Base-by-base conservation (phyloP, 2,329 filamentous ascomycete genomes). In the Didymella segeticola region DNA sequence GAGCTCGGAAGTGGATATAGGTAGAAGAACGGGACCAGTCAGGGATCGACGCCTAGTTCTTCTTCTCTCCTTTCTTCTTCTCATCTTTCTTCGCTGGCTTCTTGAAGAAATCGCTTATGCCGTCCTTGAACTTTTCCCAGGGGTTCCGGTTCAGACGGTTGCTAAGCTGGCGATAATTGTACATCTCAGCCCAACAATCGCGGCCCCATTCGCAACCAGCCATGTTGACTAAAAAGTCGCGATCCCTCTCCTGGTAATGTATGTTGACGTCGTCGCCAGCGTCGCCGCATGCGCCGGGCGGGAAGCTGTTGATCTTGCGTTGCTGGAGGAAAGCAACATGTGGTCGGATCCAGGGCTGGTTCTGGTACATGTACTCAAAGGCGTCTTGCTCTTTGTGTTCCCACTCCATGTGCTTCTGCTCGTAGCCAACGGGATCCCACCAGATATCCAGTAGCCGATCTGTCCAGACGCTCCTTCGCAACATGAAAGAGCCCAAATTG, bases 371-470 rank as follows among this genome's bases (percentile, higher is more conserved):
- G 77, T 96, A 89, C 77, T 97, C 93, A 34, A 99, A 79, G 1
- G 93, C 91, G 71, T 98, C 93, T 77, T 99, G 95, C 75, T 99
- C 95, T 74, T 98, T 98, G 80, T 99, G 95, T 70, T 95, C 93
- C 95, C 95, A 99, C 58, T 95, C 86, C 93, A 97, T 97, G 75
- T 99, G 95, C 73, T 92, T 96, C 77, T 99, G 95, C 77, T 99
- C 95, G 75, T 99, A 99, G 52, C 89, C 86, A 25, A 98, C 93
- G 0, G 95, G 95, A 69, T 99, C 95, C 95, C 95, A 99, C 95
- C 95, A 99, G 46, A 96, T 84, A 70, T 99, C 95, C 29, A 99
- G 84, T 15, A 99, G 79, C 4, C 91, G 88, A 68, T 98, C 93
- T 0, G 93, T 91, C 91, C 93, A 99, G 22, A 86, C 81, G 67